These are phyloP conservation scores for Xerocomus spinulosus DNA, from an alignment of 768 basidiomycete species.

Conservation along the genomic window DNA sequence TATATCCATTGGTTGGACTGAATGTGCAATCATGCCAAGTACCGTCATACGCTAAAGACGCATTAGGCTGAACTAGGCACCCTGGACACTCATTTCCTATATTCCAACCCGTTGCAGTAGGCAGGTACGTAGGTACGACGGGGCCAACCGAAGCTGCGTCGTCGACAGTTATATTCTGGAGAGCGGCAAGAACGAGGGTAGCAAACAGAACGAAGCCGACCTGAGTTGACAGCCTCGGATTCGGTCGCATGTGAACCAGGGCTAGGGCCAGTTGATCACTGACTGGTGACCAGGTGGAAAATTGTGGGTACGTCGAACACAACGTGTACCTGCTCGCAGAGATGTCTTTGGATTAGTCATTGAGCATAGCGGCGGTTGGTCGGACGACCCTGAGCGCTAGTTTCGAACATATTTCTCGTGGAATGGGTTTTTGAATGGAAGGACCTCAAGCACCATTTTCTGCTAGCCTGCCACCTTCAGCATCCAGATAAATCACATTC, in stretches of 20 bases:
- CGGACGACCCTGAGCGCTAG: too few species aligned
- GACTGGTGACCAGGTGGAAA: too few species aligned
- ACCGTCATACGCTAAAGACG: conserved; percentile 3
- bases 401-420: too few species aligned
- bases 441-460: too few species aligned
- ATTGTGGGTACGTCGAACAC: too few species aligned
- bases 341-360: too few species aligned
- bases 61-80: conserved; percentile 2
- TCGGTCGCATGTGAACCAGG: conserved; percentile 1
- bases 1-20: neutral
- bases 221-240: neutral
- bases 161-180: conserved; percentile 18
- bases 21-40: conserved; percentile 20
- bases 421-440: too few species aligned
- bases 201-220: neutral
- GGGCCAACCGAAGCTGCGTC: conserved; percentile 10
- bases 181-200: neutral
- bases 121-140: conserved; percentile 13
- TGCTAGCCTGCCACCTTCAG: too few species aligned
- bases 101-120: conserved; percentile 4
- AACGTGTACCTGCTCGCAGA: too few species aligned
- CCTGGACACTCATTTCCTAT: neutral
- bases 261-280: neutral
- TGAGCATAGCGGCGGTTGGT: too few species aligned
- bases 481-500: too few species aligned